These are phyloP conservation scores for Capsicum chinense DNA, from an alignment of 257 asterid genomes.

Conservation along the genomic window DNA sequence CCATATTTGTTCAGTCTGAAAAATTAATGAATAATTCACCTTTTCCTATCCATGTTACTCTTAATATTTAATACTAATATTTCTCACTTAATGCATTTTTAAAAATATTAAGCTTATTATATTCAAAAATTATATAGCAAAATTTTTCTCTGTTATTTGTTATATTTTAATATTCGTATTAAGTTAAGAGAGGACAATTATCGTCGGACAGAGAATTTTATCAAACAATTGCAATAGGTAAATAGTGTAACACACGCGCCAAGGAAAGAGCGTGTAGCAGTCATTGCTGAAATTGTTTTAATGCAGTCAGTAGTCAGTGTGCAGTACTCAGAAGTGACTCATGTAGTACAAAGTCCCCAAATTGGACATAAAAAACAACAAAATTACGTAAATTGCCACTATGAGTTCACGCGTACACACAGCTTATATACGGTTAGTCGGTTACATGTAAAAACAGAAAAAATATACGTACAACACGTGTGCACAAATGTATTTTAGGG, in stretches of 20 bases:
- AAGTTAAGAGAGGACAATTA: too few relatives aligned
- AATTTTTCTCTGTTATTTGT: too few relatives aligned
- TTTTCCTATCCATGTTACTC: too few relatives aligned
- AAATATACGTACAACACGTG: constrained; percentile 21
- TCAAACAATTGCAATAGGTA: neutral
- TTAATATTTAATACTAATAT: too few relatives aligned
- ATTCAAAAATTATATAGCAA: too few relatives aligned
- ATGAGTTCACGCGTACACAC: constrained; percentile 2
- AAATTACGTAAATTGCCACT: constrained; percentile 21
- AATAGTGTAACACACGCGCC: constrained; percentile 10
- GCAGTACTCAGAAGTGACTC: constrained; percentile 23
- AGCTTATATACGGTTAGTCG: constrained; percentile 21
- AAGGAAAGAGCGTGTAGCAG: neutral
- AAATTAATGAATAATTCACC: too few relatives aligned
- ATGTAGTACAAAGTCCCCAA: neutral
- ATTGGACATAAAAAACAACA: neutral
- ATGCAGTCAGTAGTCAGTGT: constrained; percentile 2
- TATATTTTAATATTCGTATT: too few relatives aligned
- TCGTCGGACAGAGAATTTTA: neutral
- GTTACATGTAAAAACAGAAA: constrained; percentile 13
- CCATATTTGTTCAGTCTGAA: too few relatives aligned
- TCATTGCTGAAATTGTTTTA: neutral
- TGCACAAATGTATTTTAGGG: neutral
- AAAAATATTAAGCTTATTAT: too few relatives aligned
- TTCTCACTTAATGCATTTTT: too few relatives aligned